Evolutionary conservation across 176 grass and related monocot species (phyloP).

Genomic region (Eragrostis nindensis): DNA sequence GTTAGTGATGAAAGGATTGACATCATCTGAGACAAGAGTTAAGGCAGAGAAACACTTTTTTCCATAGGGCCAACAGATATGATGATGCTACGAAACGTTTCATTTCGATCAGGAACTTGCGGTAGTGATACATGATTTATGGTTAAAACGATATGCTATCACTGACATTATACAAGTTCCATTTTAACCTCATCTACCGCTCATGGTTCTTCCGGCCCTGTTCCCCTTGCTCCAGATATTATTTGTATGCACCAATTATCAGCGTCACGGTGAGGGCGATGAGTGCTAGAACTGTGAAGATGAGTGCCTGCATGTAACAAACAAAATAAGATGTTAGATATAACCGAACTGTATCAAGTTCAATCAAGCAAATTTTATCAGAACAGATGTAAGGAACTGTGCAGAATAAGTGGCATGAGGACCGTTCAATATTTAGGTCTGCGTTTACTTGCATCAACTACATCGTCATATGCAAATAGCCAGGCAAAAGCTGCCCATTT

Average conservation of each 20-base stretch:
- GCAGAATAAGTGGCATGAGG: too few species aligned
- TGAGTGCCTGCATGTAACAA: conserved; percentile 29
- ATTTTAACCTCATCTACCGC: background rate
- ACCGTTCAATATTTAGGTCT: conserved; percentile 12
- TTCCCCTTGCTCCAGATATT: conserved; percentile 4
- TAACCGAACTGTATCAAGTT: background rate
- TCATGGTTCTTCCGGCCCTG: background rate
- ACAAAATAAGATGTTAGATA: background rate
- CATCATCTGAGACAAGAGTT: background rate
- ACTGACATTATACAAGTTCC: conserved; percentile 15
- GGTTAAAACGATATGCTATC: conserved; percentile 2
- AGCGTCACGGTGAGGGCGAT: conserved; percentile 34
- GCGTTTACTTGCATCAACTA: background rate
- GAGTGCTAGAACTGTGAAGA: conserved; percentile 33
- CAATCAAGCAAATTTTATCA: background rate
- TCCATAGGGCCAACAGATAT: background rate
- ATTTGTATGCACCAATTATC: conserved; percentile 42
- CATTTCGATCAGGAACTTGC: background rate
- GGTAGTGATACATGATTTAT: conserved; percentile 6
- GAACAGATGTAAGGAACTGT: background rate
- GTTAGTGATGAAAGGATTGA: background rate
- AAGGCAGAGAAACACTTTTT: background rate
- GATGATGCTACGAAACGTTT: background rate
- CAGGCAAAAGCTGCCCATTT: background rate
- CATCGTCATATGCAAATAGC: background rate